These are phyloP conservation scores for Carpinus fangiana DNA, from an alignment of 306 rosid species.

Conservation along the genomic window DNA sequence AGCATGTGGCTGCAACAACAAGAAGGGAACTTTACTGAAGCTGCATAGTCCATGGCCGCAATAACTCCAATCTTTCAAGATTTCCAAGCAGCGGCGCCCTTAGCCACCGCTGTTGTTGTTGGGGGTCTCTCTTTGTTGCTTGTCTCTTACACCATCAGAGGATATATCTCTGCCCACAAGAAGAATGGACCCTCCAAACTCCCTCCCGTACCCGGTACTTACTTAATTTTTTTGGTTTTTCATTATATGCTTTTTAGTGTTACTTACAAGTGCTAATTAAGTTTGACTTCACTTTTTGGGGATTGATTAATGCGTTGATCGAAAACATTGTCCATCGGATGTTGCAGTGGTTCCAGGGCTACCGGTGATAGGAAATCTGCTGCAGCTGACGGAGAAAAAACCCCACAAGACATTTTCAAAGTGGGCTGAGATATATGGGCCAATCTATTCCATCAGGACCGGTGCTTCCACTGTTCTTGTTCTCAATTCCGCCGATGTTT, in stretches of 20 bases:
- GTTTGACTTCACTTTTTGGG: not conserved
- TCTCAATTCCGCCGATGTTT: conserved; percentile 67
- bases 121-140: conserved; percentile 50
- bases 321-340: conserved; percentile 9
- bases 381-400: conserved; percentile 93
- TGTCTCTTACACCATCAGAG: conserved; percentile 19
- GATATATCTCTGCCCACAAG: conserved; percentile 5
- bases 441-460: conserved; percentile 72
- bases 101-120: conserved; percentile 30
- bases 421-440: conserved; percentile 71
- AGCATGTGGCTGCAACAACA: no score
- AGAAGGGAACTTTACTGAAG: no score
- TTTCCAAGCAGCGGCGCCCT: conserved; percentile 36
- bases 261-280: no score
- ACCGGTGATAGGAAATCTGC: conserved; percentile 79
- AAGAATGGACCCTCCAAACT: conserved; percentile 31
- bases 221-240: not conserved
- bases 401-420: conserved; percentile 79
- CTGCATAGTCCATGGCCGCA: conserved; percentile 17
- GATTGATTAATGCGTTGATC: not conserved
- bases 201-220: conserved; percentile 66
- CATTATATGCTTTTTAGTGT: not conserved
- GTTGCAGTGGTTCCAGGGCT: conserved; percentile 78
- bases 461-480: conserved; percentile 84
- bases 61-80: conserved; percentile 6